Conservation (phyloP, 352 stramenopile genomes). For the Phytophthora boehmeriae region DNA sequence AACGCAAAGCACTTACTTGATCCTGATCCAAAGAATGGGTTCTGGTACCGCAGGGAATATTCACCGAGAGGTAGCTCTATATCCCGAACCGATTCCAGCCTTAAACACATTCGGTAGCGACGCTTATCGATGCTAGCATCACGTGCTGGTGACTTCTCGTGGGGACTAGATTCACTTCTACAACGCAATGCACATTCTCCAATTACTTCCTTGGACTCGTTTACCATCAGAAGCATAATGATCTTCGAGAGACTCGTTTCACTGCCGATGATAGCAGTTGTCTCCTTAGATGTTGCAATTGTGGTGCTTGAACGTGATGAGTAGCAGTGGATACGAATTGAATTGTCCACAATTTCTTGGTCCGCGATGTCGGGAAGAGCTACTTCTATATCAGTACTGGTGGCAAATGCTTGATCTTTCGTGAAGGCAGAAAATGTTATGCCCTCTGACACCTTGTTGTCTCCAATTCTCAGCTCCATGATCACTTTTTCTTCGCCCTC, state of each 20-base stretch:
- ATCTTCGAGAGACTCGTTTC: conserved; percentile 13
- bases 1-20: conserved; percentile 26
- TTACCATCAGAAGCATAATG: conserved; percentile 21
- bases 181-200: conserved; percentile 26
- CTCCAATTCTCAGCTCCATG: conserved; percentile 38
- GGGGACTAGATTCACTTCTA: conserved; percentile 4
- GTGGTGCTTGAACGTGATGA: conserved; percentile 19
- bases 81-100: conserved; percentile 43
- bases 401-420: conserved; percentile 45
- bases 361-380: conserved; percentile 1
- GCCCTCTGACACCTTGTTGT: conserved; percentile 16
- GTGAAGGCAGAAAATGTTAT: conserved; percentile 48
- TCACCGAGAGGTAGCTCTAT: conserved; percentile 24
- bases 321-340: conserved; percentile 31
- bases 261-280: conserved; percentile 10
- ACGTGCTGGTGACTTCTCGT: conserved; percentile 2
- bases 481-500: conserved; percentile 42
- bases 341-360: conserved; percentile 2
- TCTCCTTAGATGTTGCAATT: conserved; percentile 19
- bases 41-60: conserved; percentile 39
- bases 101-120: conserved; percentile 44
- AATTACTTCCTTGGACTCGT: conserved; percentile 16
- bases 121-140: conserved; percentile 17
- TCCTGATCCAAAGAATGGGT: conserved; percentile 45
- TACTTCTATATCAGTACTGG: conserved; percentile 13